Evolutionary conservation across 495 filamentous ascomycete species (phyloP), one percentile per base, ranked within the genome.

Genomic region (Hypoxylon rickii): DNA sequence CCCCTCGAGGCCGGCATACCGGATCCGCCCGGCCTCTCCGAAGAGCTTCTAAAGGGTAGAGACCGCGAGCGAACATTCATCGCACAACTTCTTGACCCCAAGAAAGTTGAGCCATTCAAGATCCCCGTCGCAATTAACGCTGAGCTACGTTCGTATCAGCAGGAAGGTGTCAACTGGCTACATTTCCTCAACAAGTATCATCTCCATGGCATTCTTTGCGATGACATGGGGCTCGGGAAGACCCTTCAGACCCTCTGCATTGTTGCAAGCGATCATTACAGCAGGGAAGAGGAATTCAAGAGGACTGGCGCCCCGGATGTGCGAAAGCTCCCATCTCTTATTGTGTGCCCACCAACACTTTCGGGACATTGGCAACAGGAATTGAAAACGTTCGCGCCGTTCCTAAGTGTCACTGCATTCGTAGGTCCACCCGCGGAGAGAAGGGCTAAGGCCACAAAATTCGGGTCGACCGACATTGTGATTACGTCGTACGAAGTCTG

Each of bases 341-440:
- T 98, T 53, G 84, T 98, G 45, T 98, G 94, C 65, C 94, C 94
- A 10, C 93, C 94, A 1, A 96, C 95, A 0, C 82, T 98, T n/a
- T 97, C 94, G 8, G 94, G 94, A 6, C 94, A 98, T 71, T 98
- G 94, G 94, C 90, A 96, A 70, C 94, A 97, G 64, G 94, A 98
- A 69, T 90, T 98, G 66, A 88, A 87, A 65, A 85, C 89, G 26
- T 98, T 94, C 64, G 95, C 94, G 2, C 94, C 94, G 5, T 98
- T 98, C 81, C 80, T 98, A 17, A 86, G 82, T 31, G 88, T 88
- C 44, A 85, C 92, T 22, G 86, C 92, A 6, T 98, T 96, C 65
- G 92, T 96, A 48, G 94, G 94, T 2, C 86, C 90, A 10, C 90
- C 94, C 4, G 74, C 81, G 6, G 89, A 96, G 67, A 86, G 94